Conservation (phyloP, 1,139 yeast species). For the Lodderomyces parapsilosis region DNA sequence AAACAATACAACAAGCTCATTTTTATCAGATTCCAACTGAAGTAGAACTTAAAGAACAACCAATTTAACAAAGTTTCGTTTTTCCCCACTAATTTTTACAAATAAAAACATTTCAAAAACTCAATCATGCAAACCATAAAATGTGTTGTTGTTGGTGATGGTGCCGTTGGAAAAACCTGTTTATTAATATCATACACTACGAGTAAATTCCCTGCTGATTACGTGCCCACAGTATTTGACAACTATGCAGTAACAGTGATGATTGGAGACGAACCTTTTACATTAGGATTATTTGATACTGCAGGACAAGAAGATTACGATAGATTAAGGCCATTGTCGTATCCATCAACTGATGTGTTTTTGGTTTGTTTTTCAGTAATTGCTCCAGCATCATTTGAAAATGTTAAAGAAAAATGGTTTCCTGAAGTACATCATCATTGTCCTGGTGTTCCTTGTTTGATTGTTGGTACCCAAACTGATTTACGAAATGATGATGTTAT, state of each 20-base stretch:
- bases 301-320: conserved; percentile 99
- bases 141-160: conserved; percentile 97
- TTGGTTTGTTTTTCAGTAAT: conserved; percentile 92
- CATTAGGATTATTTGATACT: conserved; percentile 93
- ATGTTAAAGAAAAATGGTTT: conserved; percentile 97
- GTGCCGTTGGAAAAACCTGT: conserved; percentile 96
- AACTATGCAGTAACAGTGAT: conserved; percentile 97
- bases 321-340: conserved; percentile 91
- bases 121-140: conserved; percentile 83
- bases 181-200: conserved; percentile 87
- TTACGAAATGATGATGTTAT: conserved; percentile 90
- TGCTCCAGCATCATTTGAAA: conserved; percentile 97
- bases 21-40: no score
- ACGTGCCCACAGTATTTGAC: conserved; percentile 90
- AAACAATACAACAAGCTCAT: no score
- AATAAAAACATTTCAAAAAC: conserved; percentile 8
- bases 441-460: conserved; percentile 76
- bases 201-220: conserved; percentile 83
- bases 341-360: conserved; percentile 96
- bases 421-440: conserved; percentile 98
- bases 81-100: background rate
- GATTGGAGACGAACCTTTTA: conserved; percentile 98
- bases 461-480: conserved; percentile 87
- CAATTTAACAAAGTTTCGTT: no score
- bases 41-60: no score